A percentile compares a stretch with the other conserved stretches of the same genome.
These are phyloP conservation scores for Choiromyces venosus DNA, from an alignment of 495 filamentous ascomycete species.

Conservation along the genomic window DNA sequence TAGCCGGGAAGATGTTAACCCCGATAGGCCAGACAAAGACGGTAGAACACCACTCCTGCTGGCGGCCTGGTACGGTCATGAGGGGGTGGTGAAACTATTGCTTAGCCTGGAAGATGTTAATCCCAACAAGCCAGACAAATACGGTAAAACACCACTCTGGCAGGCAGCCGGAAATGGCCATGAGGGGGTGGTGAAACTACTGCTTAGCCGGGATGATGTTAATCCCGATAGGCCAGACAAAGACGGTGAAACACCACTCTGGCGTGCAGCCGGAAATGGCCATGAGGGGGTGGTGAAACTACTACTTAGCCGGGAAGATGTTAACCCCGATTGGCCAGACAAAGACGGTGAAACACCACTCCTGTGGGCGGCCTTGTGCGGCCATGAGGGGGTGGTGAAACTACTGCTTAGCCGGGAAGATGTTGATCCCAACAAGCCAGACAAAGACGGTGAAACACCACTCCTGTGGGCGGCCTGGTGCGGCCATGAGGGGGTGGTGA, in stretches of 20 bases:
- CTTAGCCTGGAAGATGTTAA: neutral
- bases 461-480: conserved; percentile 36
- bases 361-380: conserved; percentile 31
- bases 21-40: too few species aligned
- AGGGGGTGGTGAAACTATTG: neutral
- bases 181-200: neutral
- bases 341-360: conserved; percentile 22
- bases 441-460: conserved; percentile 26
- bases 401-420: conserved; percentile 23
- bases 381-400: conserved; percentile 36
- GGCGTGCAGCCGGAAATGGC: neutral
- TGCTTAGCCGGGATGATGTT: too few species aligned
- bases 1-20: too few species aligned
- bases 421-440: conserved; percentile 2
- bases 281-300: neutral
- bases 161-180: neutral
- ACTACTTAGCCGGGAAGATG: neutral
- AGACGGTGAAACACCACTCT: neutral
- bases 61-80: neutral
- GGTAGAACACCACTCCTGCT: neutral
- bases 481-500: conserved; percentile 38
- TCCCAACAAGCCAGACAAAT: neutral
- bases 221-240: too few species aligned
- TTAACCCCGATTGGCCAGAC: conserved; percentile 15
- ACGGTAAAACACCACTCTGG: neutral